Conservation (phyloP, 2,329 filamentous ascomycete species). For the Fusarium oligoseptatum region DNA sequence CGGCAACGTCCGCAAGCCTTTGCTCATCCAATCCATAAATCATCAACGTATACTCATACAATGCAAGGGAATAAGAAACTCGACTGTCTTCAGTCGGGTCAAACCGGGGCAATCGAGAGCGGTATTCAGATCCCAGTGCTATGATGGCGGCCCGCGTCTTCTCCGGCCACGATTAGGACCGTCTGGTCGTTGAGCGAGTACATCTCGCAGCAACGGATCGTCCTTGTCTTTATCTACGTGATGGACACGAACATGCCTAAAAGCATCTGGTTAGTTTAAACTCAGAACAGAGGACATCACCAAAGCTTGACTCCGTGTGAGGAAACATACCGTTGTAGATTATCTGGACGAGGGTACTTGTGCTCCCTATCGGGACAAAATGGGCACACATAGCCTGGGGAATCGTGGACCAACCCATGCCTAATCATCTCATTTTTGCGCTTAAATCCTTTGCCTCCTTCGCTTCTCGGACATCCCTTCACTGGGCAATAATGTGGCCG, state of each 20-base stretch:
- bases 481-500: constrained; percentile 77
- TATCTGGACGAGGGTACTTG: constrained; percentile 94
- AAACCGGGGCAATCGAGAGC: not conserved
- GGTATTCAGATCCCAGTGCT: constrained; percentile 1
- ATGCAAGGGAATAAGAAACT: constrained; percentile 17
- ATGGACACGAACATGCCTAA: constrained; percentile 91
- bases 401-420: constrained; percentile 90
- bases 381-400: constrained; percentile 94
- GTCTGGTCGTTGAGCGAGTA: constrained; percentile 87
- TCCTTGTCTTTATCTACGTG: constrained; percentile 92
- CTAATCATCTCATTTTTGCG: constrained; percentile 81
- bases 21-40: constrained; percentile 16
- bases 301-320: not conserved
- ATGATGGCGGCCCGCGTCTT: constrained; percentile 67
- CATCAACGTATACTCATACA: constrained; percentile 31
- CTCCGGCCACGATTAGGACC: constrained; percentile 85
- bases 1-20: constrained; percentile 9
- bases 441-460: constrained; percentile 77
- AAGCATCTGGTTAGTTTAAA: constrained; percentile 21
- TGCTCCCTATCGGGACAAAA: constrained; percentile 96
- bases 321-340: constrained; percentile 82
- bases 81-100: constrained; percentile 9
- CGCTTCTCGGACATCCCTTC: constrained; percentile 71
- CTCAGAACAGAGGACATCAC: not conserved
- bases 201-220: constrained; percentile 83